phyloP scores from a whole-genome alignment of 768 basidiomycete genomes.

The Tubosaeta brunneosetosa region DNA sequence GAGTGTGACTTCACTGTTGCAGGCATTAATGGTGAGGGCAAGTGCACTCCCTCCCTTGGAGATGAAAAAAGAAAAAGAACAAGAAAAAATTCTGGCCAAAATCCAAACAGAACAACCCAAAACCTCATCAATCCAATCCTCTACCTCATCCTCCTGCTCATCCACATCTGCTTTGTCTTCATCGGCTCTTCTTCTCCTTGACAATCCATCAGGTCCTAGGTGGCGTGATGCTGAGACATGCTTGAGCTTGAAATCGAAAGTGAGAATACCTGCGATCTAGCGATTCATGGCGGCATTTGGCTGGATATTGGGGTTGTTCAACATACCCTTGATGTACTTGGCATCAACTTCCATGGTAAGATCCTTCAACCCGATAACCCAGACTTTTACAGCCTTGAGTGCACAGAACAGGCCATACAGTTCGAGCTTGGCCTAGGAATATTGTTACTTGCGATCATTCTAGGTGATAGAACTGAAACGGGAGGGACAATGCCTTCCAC shows the following conservation, averaged over 20 bases:
- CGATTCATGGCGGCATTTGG: slow-evolving; percentile 31
- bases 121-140: too few relatives aligned
- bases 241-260: slow-evolving; percentile 29
- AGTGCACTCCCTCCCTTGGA: background rate
- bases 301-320: slow-evolving; percentile 29
- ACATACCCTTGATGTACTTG: slow-evolving; percentile 38
- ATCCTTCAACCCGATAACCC: slow-evolving; percentile 29
- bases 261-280: slow-evolving; percentile 26
- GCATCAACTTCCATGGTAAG: slow-evolving; percentile 38
- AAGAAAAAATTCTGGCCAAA: too few relatives aligned
- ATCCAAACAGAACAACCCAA: too few relatives aligned
- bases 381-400: slow-evolving; percentile 18
- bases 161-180: too few relatives aligned
- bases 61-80: too few relatives aligned
- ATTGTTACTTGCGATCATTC: slow-evolving; percentile 18
- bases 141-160: too few relatives aligned
- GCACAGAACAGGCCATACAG: slow-evolving; percentile 27
- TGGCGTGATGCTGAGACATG: slow-evolving; percentile 26
- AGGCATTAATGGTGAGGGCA: background rate
- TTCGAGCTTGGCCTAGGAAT: slow-evolving; percentile 24
- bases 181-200: too few relatives aligned
- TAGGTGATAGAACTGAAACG: slow-evolving; percentile 37
- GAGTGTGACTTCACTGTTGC: background rate
- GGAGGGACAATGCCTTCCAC: slow-evolving; percentile 19
- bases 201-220: slow-evolving; percentile 26